Percentiles rank a stretch among this genome's conserved stretches.
Evolutionary conservation across 2,329 filamentous ascomycete species (phyloP).

Genomic region (Colletotrichum sp.): DNA sequence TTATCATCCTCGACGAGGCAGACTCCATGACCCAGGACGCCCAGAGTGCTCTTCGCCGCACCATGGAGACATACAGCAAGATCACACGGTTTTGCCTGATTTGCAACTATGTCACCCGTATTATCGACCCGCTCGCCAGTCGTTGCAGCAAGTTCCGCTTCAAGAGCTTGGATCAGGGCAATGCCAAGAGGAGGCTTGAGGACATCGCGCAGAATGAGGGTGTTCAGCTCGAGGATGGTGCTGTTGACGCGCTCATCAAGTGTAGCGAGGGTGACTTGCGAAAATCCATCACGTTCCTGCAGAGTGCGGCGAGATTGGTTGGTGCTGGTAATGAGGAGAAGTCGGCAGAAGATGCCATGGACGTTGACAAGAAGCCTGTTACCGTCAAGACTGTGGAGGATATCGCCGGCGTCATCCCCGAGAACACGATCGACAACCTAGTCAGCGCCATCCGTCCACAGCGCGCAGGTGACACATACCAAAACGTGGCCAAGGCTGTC

Average conservation of each 20-base stretch:
- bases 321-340: conserved; percentile 62
- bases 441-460: conserved; percentile 77
- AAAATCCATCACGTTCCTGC: conserved; percentile 94
- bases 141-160: conserved; percentile 97
- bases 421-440: conserved; percentile 71
- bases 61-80: conserved; percentile 97
- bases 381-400: conserved; percentile 86
- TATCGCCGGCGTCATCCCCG: conserved; percentile 93
- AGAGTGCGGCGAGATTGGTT: conserved; percentile 89
- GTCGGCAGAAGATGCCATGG: conserved; percentile 66
- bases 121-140: conserved; percentile 94
- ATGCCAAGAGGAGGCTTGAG: conserved; percentile 78
- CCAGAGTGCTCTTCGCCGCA: conserved; percentile 87
- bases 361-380: conserved; percentile 63
- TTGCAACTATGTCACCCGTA: conserved; percentile 98
- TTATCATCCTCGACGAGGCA: conserved; percentile 97
- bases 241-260: conserved; percentile 80
- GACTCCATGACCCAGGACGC: conserved; percentile 99
- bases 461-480: conserved; percentile 68
- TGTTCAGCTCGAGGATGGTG: conserved; percentile 77
- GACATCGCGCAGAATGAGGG: conserved; percentile 83
- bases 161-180: conserved; percentile 89
- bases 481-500: conserved; percentile 76
- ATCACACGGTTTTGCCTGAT: conserved; percentile 98
- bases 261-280: conserved; percentile 94